Base-by-base conservation (phyloP, 306 rosid genomes). In the Potentilla sterilis region DNA sequence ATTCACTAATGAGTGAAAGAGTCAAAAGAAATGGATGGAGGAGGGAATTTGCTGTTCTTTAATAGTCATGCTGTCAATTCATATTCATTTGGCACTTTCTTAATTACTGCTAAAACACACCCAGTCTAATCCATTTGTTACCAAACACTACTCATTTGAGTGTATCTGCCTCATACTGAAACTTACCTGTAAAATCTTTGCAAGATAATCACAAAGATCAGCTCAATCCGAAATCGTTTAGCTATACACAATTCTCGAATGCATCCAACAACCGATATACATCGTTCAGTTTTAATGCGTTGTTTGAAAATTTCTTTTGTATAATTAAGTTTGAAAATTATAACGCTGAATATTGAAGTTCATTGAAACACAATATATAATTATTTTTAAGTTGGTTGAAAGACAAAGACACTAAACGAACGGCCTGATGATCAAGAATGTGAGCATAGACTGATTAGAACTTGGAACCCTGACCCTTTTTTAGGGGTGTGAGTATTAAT, bases 81-180 rank as follows among this genome's bases (percentile, higher is more conserved):
- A 16, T 22, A 21, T 18, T 69, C 47, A 49, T 74, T 84, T 82
- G 87, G 80, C 83, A 43, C 72, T 70, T 68, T 75, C 82, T 67
- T 55, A 63, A 70, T 77, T 64, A 85, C 62, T 81, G 71, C 75
- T 13, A 38, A 42, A 2, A 43, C 43, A 32, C 11, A 4, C 9
- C 19, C 64, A 73, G 9, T 14, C 41, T 22, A 42, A 34, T n/a
- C 73, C 51, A 19, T 75, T 75, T 34, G 67, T 79, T 85, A 80
- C 77, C 85, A 47, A 63, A 80, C 63, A 52, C 75, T 6, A 1
- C 52, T 10, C 16, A 10, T 41, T 54, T 22, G 22, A 40, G 44
- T 72, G 42, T 38, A 49, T 49, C 11, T 21, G 32, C 13, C 21
- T 54, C 76, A 4, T 22, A 14, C 67, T 48, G 9, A 38, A 40